Conservation (phyloP, 306 rosid species). For the Cucurbita moschata region DNA sequence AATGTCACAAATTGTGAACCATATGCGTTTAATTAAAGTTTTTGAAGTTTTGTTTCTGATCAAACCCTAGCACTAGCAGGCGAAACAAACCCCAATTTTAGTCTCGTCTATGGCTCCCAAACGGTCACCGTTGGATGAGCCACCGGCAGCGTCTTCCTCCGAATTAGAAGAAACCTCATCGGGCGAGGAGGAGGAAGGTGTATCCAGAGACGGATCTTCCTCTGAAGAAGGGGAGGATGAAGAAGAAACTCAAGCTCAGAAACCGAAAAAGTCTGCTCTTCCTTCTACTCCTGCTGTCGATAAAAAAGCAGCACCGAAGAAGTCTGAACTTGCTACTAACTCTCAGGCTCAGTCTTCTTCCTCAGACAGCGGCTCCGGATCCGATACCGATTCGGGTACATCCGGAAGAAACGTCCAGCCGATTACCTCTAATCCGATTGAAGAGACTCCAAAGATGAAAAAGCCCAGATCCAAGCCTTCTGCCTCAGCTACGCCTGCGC, state of each 20-base stretch:
- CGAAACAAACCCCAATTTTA: background rate
- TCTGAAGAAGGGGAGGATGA: conserved; percentile 22
- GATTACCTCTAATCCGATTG: conserved; percentile 36
- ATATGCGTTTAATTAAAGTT: background rate
- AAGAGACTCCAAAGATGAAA: conserved; percentile 20
- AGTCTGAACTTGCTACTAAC: conserved; percentile 8
- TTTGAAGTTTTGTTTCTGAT: background rate
- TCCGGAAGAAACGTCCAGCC: conserved; percentile 20
- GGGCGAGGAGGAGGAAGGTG: conserved; percentile 19
- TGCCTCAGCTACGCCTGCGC: conserved; percentile 8
- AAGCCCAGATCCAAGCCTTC: conserved; percentile 29
- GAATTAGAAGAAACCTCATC: conserved; percentile 16
- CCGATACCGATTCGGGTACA: conserved; percentile 30
- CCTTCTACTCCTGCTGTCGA: conserved; percentile 10
- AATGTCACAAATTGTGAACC: no score
- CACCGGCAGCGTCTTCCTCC: conserved; percentile 54
- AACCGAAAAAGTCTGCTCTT: background rate
- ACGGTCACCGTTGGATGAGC: conserved; percentile 55
- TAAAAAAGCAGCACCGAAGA: conserved; percentile 14
- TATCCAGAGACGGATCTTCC: conserved; percentile 9
- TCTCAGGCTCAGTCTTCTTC: conserved; percentile 18
- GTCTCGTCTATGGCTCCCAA: conserved; percentile 38
- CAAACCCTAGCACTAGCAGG: conserved; percentile 2
- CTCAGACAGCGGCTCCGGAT: conserved; percentile 20
- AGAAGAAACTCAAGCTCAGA: conserved; percentile 9